Evolutionary conservation across 306 rosid genomes (phyloP).

Genomic region (Prinsepia uniflora): DNA sequence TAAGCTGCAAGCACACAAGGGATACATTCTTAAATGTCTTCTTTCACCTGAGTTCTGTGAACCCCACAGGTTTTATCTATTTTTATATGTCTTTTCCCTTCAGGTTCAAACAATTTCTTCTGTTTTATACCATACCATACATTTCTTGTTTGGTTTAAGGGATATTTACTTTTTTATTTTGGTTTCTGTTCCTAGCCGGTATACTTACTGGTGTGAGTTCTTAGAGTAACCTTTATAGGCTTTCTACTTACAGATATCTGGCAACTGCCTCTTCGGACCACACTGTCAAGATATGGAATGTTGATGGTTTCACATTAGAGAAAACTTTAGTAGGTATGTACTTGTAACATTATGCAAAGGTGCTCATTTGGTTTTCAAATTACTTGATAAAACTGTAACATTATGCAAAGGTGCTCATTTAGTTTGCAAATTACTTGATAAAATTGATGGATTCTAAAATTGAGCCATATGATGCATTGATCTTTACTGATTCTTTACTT

Average conservation of each 20-base stretch:
- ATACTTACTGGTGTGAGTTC: constrained; percentile 7
- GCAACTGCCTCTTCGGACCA: constrained; percentile 96
- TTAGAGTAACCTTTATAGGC: neutral
- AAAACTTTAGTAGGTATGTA: constrained; percentile 76
- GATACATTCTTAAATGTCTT: constrained; percentile 93
- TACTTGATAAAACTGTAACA: neutral
- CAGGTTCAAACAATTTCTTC: neutral
- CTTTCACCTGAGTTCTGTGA: constrained; percentile 97
- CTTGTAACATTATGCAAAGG: constrained; percentile 14
- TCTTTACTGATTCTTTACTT: constrained; percentile 24
- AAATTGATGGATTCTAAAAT: neutral
- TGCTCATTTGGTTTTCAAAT: constrained; percentile 12
- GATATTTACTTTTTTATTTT: neutral
- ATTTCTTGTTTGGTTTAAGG: constrained; percentile 1
- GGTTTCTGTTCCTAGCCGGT: neutral
- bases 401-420: constrained; percentile 15
- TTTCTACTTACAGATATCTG: constrained; percentile 57
- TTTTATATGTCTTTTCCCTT: neutral
- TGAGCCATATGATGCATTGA: neutral
- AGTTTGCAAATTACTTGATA: neutral
- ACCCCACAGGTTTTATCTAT: constrained; percentile 71
- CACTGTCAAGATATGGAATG: constrained; percentile 97
- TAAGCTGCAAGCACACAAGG: constrained; percentile 95
- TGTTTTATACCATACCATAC: neutral
- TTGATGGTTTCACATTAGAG: constrained; percentile 93